Evolutionary conservation across 176 grass and related monocot genomes (phyloP), one percentile per base, ranked within the genome.

Genomic region (Phragmites australis): DNA sequence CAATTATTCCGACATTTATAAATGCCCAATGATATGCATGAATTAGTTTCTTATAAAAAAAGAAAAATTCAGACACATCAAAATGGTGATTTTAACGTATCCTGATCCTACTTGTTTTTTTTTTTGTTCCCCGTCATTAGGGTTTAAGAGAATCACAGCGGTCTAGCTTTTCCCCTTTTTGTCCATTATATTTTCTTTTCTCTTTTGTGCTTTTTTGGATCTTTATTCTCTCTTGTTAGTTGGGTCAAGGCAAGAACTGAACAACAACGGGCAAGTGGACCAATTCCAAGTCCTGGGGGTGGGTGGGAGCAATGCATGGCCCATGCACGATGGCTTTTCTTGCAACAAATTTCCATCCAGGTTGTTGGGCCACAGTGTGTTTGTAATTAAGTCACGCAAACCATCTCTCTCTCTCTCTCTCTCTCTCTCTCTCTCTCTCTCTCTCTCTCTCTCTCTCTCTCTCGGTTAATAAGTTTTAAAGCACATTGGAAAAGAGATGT

Each of bases 141-240:
- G 22, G 40, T 61, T 66, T 9, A 46, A 65, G 74, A 75, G 69
- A 68, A 59, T 19, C 77, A 82, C 27, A 31, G 34, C 18, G 12
- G 22, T n/a, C 12, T 46, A 39, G 48, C 77, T 44, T 25, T 53
- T 49, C 31, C 16, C 72, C 17, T 21, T 30, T 73, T 49, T 63
- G 60, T 63, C 60, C 8, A 63, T 37, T 30, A 34, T 19, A 17
- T 62, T 8, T 47, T 68, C 56, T 56, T 10, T 32, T 63, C 43
- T 17, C 26, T 81, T 42, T 51, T 56, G 12, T 60, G 42, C 19
- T 75, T 9, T 49, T 22, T 79, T 64, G 41, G 47, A 42, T 78
- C 11, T 68, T 82, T 65, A 70, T 87, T n/a, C n/a, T 81, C 39
- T 65, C 15, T 25, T 74, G 85, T 88, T 88, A 54, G 85, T 85